Evolutionary conservation across 2,329 filamentous ascomycete genomes (phyloP).

Genomic region (Juglanconis sp.): DNA sequence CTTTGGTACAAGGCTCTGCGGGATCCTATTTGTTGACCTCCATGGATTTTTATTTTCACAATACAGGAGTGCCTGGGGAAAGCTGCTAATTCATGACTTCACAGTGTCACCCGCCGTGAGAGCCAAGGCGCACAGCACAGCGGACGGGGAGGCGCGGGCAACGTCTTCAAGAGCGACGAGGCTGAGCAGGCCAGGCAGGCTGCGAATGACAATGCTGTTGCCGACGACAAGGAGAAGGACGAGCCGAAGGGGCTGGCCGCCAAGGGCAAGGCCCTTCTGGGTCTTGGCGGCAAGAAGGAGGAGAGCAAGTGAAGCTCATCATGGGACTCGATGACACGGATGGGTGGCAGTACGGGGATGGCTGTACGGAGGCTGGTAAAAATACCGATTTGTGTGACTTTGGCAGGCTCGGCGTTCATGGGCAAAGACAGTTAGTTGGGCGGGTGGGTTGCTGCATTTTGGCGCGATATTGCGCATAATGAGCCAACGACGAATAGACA

Average conservation of each 20-base stretch:
- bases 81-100: not conserved
- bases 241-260: constrained; percentile 31
- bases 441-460: not conserved
- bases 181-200: constrained; percentile 28
- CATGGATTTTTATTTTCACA: not conserved
- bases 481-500: not conserved
- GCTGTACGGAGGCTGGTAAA: not conserved
- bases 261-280: constrained; percentile 47
- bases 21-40: not conserved
- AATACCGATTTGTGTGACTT: not conserved
- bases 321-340: not conserved
- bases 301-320: not conserved
- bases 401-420: not conserved
- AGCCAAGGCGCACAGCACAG: constrained; percentile 61
- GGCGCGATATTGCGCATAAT: not conserved
- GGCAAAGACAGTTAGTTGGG: not conserved
- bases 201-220: constrained; percentile 26
- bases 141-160: constrained; percentile 74
- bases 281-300: constrained; percentile 42
- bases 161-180: constrained; percentile 55
- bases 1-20: not conserved
- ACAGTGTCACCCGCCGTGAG: constrained; percentile 51
- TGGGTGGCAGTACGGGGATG: not conserved
- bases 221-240: constrained; percentile 30
- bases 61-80: too few relatives aligned